Conservation (phyloP, 495 filamentous ascomycete species). For the Margaritispora aquatica region DNA sequence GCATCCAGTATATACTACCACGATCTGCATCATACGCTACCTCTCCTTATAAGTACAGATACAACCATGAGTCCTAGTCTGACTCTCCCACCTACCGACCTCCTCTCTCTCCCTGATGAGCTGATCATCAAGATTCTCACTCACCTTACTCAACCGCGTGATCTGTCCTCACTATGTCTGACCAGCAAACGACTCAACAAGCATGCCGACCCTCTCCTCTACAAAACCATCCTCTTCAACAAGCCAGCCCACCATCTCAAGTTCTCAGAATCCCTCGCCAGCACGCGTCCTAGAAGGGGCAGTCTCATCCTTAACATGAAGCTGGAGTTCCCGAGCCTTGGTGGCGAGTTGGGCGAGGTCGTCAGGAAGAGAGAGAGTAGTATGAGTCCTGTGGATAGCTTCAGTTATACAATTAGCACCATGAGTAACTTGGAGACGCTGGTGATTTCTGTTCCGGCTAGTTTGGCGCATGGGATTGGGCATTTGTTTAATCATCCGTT, state of each 20-base stretch:
- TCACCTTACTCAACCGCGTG: constrained; percentile 17
- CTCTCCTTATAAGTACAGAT: too few species aligned
- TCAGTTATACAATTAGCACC: constrained; percentile 27
- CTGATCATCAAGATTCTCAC: constrained; percentile 26
- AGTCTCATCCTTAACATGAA: constrained; percentile 26
- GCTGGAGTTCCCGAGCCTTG: constrained; percentile 24
- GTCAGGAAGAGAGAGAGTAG: background rate
- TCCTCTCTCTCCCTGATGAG: constrained; percentile 21
- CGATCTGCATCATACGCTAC: too few species aligned
- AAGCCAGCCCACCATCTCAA: constrained; percentile 26
- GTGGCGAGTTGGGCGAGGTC: constrained; percentile 15
- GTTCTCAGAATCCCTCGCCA: constrained; percentile 27
- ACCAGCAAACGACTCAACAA: constrained; percentile 23
- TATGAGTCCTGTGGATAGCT: constrained; percentile 19
- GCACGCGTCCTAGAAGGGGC: constrained; percentile 24
- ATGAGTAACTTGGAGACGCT: constrained; percentile 31
- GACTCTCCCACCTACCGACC: background rate
- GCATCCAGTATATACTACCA: too few species aligned
- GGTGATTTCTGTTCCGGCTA: constrained; percentile 26
- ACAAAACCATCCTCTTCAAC: constrained; percentile 26
- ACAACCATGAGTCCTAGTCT: background rate
- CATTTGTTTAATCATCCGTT: constrained; percentile 30
- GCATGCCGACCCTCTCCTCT: constrained; percentile 27
- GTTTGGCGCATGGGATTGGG: constrained; percentile 27
- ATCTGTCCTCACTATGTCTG: constrained; percentile 26